Evolutionary conservation across 2,329 filamentous ascomycete genomes (phyloP), one percentile per base, ranked within the genome.

Genomic region (Emmonsiellopsis sp.): DNA sequence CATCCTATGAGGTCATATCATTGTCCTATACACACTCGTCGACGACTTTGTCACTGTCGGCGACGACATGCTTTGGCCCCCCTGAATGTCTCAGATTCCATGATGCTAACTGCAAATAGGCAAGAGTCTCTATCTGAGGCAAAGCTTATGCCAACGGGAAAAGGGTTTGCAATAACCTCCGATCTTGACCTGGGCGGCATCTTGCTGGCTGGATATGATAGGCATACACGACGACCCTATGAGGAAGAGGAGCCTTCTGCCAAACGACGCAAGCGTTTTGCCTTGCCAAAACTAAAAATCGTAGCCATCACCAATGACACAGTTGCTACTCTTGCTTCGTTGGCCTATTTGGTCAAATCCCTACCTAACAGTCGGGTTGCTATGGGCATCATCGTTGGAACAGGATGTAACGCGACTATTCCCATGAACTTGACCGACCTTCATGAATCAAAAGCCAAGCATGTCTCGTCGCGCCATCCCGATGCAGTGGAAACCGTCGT

Each of bases 371-470:
- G 81, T 56, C 81, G 84, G 56, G 85, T 87, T 2, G 80, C 79
- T 32, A 91, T 92, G 85, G 86, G 86, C 5, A 76, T 92, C 17
- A 91, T 93, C 57, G 85, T 89, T 37, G 88, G 87, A 9, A 92
- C 87, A 0, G 88, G 88, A 3, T 85, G 84, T 63, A 92, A 92
- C 62, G 87, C 88, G 2, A 92, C 88, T 1, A 83, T 92, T 42
- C 83, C 86, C 0, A 78, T 93, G 66, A 80, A 77, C 59, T 71
- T 86, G 49, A 77, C 71, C 46, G 78, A 76, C 53, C 73, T 93
- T 14, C 81, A 86, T 56, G 72, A 78, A 7, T 78, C 75, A 53
- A 92, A 92, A 65, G 61, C 82, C 72, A 49, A 69, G 62, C 57
- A 74, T 6, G 69, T 81, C 37, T 74, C 75, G 13, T 76, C 71